Conservation (phyloP, 768 basidiomycete genomes). For the Tulasnella calospora region DNA sequence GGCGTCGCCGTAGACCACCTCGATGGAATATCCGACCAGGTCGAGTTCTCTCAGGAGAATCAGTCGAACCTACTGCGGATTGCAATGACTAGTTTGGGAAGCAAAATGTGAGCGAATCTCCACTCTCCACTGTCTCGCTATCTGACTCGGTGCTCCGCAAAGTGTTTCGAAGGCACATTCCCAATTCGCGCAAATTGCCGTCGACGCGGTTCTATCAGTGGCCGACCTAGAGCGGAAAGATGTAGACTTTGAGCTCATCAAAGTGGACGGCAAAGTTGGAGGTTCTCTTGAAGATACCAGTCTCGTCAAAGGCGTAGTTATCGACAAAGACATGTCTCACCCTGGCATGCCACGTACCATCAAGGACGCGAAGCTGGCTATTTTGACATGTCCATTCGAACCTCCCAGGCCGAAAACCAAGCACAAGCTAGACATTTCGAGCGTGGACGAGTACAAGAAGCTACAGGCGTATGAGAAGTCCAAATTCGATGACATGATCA, state of each 20-base stretch:
- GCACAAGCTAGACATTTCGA: slow-evolving; percentile 96
- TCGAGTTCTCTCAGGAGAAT: slow-evolving; percentile 76
- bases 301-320: slow-evolving; percentile 92
- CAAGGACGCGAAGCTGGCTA: slow-evolving; percentile 85
- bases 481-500: slow-evolving; percentile 97
- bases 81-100: slow-evolving; percentile 92
- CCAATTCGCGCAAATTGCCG: slow-evolving; percentile 96
- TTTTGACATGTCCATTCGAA: slow-evolving; percentile 98
- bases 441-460: slow-evolving; percentile 94
- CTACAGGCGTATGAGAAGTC: slow-evolving; percentile 91
- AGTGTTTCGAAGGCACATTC: slow-evolving; percentile 96
- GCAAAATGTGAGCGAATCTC: slow-evolving; percentile 78
- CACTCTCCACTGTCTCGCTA: background rate
- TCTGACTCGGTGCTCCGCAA: background rate
- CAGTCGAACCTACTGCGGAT: slow-evolving; percentile 88
- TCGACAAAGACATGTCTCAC: slow-evolving; percentile 99
- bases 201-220: slow-evolving; percentile 91
- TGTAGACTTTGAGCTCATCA: slow-evolving; percentile 96
- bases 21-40: slow-evolving; percentile 82
- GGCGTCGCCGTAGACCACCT: slow-evolving; percentile 83
- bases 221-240: slow-evolving; percentile 93
- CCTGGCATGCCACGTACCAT: slow-evolving; percentile 93
- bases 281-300: slow-evolving; percentile 92
- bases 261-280: slow-evolving; percentile 98
- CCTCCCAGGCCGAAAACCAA: slow-evolving; percentile 99